These are phyloP conservation scores for Gossypioides kirkii DNA, from an alignment of 345 rosid genomes.

Conservation along the genomic window DNA sequence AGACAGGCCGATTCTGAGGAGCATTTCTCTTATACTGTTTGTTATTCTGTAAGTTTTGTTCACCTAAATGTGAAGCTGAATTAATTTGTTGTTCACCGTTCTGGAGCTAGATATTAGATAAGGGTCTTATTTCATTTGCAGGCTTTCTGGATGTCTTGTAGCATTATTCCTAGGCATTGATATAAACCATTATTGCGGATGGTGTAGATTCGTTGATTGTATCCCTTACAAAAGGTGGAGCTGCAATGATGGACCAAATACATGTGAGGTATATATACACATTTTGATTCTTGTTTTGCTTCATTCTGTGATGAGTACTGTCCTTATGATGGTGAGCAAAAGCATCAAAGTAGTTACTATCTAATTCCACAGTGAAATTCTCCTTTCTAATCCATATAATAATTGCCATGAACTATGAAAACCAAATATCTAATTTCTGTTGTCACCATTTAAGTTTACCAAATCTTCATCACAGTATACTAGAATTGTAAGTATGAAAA, in stretches of 20 bases:
- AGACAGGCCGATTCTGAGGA: conserved; percentile 67
- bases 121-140: conserved; percentile 19
- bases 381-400: background rate
- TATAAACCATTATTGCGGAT: conserved; percentile 53
- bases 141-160: conserved; percentile 48
- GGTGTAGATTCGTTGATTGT: conserved; percentile 72
- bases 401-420: background rate
- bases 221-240: conserved; percentile 64
- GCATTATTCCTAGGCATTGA: conserved; percentile 44
- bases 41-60: conserved; percentile 47
- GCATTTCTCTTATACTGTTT: conserved; percentile 47
- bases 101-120: conserved; percentile 3
- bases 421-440: background rate
- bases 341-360: background rate
- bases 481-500: background rate
- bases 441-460: background rate
- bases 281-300: conserved; percentile 11
- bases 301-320: background rate
- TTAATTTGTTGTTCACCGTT: conserved; percentile 3
- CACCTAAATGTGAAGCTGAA: background rate
- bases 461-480: background rate
- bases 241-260: conserved; percentile 55
- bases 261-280: conserved; percentile 71
- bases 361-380: background rate
- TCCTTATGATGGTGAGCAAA: background rate